Evolutionary conservation across 2,329 filamentous ascomycete genomes (phyloP).

Genomic region (Colletotrichum eremochloae): DNA sequence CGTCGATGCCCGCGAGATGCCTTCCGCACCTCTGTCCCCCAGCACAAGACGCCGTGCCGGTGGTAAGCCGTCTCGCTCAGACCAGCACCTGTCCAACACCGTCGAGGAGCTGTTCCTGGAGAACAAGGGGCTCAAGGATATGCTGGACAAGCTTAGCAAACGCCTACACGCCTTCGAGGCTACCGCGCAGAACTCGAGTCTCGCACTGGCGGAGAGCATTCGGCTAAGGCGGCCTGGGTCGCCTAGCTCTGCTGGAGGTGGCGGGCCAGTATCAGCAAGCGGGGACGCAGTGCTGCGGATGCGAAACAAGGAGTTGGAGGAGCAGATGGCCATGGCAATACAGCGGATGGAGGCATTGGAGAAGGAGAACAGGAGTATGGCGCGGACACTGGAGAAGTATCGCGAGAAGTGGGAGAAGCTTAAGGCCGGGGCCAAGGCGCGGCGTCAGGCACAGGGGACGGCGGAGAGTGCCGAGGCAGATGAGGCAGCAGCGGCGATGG

Average conservation of each 20-base stretch:
- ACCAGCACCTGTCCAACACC: slow-evolving; percentile 70
- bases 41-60: slow-evolving; percentile 57
- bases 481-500: not conserved
- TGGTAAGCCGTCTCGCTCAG: slow-evolving; percentile 53
- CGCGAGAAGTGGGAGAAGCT: slow-evolving; percentile 72
- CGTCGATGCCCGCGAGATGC: slow-evolving; percentile 84
- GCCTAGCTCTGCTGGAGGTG: slow-evolving; percentile 55
- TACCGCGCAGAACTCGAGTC: slow-evolving; percentile 87
- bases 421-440: slow-evolving; percentile 72
- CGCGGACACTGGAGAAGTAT: slow-evolving; percentile 69
- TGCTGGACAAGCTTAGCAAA: slow-evolving; percentile 87
- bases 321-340: slow-evolving; percentile 69
- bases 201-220: slow-evolving; percentile 88
- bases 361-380: slow-evolving; percentile 68
- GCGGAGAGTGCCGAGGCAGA: slow-evolving; percentile 54
- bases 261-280: slow-evolving; percentile 38
- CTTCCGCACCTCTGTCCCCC: slow-evolving; percentile 57
- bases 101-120: slow-evolving; percentile 91
- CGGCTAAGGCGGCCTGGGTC: slow-evolving; percentile 71
- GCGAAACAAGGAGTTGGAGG: slow-evolving; percentile 75
- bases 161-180: slow-evolving; percentile 94
- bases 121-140: slow-evolving; percentile 86
- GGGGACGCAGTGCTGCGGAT: slow-evolving; percentile 56
- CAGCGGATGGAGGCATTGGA: slow-evolving; percentile 77
- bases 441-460: slow-evolving; percentile 59